Base-by-base conservation (phyloP, 345 rosid genomes). In the Eucalyptus microcorys region DNA sequence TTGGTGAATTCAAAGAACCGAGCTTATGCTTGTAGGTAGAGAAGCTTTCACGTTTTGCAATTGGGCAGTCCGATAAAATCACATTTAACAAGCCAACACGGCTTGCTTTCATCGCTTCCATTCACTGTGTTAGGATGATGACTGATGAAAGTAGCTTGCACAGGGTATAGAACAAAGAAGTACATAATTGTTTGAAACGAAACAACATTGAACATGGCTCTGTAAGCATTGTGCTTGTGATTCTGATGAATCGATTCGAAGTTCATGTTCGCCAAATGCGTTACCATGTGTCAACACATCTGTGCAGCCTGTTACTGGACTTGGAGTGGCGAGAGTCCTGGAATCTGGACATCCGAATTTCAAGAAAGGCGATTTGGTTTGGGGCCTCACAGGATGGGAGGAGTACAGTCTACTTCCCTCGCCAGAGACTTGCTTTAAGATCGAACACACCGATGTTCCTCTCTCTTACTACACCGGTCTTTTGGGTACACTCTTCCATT, bases 301-400 rank as follows among this genome's bases (percentile, higher is more conserved):
- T 32, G 34, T 91, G 93, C 93, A 95, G 98, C 93, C 92, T 52
- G 27, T 95, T 1, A 49, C 21, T 5, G 79, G 87, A 30, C 2
- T 21, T 14, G 87, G 87, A 42, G 50, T 85, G 19, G 49, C 42
- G 2, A 19, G 53, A 34, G 87, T 85, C 30, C 49, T 49, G 37
- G 87, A 85, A 45, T 85, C 87, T 30, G 55, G 53, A 22, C 49
- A 45, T 47, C 49, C 87, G 37, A 32, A 48, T 27, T 85, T 85
- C 52, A 15, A 50, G 57, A 48, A 48, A 50, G 87, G 87, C 7
- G 87, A 85, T 50, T 13, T 42, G 37, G 55, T 85, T 45, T 43
- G 53, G 52, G 87, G 87, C 53, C 10, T 8, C 53, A 85, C 53
- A 4, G 37, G 53, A 30, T 85, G 87, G 87, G 87, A 85, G 52